Evolutionary conservation across 352 stramenopile genomes (phyloP).

Genomic region (Phytophthora citricola): DNA sequence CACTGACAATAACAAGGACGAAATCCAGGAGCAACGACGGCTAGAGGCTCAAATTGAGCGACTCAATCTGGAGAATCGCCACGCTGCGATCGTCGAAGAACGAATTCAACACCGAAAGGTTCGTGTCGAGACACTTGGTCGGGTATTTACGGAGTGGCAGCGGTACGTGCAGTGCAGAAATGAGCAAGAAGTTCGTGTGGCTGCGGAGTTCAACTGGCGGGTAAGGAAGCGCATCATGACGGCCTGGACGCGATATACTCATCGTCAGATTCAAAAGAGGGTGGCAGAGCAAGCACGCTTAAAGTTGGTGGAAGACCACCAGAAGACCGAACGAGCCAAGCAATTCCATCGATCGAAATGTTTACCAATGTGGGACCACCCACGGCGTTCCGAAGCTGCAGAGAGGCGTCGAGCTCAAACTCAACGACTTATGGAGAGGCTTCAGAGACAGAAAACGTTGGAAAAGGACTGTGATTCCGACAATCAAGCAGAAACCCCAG

Average conservation of each 20-base stretch:
- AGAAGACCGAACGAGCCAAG: slow-evolving; percentile 35
- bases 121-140: slow-evolving; percentile 19
- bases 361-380: slow-evolving; percentile 47
- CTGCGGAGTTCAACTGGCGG: slow-evolving; percentile 33
- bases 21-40: slow-evolving; percentile 29
- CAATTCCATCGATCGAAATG: slow-evolving; percentile 44
- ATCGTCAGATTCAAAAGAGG: slow-evolving; percentile 8
- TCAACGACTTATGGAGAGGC: slow-evolving; percentile 45
- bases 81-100: slow-evolving; percentile 33
- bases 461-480: neutral
- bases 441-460: slow-evolving; percentile 32
- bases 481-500: slow-evolving; percentile 1
- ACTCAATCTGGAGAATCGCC: slow-evolving; percentile 44
- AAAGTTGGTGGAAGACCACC: slow-evolving; percentile 25
- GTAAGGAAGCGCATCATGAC: slow-evolving; percentile 22
- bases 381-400: slow-evolving; percentile 25
- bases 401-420: slow-evolving; percentile 44
- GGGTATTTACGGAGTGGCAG: slow-evolving; percentile 26
- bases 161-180: slow-evolving; percentile 8
- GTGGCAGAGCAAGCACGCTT: slow-evolving; percentile 21
- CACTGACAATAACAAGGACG: slow-evolving; percentile 35
- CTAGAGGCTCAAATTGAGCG: slow-evolving; percentile 47
- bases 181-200: slow-evolving; percentile 23
- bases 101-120: slow-evolving; percentile 32
- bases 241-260: slow-evolving; percentile 30